phyloP scores from a whole-genome alignment of 371 early-diverging fungal genomes.

The Caulochytrium protostelioides region DNA sequence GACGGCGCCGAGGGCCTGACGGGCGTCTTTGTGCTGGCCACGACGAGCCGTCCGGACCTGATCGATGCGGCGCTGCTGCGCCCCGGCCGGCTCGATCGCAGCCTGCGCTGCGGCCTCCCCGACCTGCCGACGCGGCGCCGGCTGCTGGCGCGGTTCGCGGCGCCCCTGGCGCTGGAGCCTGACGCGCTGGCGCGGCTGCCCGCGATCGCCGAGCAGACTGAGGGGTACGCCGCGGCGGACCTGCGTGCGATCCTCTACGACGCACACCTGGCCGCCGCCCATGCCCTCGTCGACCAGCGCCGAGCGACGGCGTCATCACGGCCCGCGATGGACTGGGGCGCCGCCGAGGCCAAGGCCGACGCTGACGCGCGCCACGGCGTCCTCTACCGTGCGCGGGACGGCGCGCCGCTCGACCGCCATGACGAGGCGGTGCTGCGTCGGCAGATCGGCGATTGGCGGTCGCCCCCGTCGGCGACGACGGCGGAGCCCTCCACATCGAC shows the following conservation, averaged over 20 bases:
- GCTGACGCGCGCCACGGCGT: too few species aligned
- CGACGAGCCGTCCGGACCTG: constrained; percentile 47
- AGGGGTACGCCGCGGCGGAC: constrained; percentile 76
- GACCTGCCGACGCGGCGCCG: constrained; percentile 34
- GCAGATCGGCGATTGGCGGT: too few species aligned
- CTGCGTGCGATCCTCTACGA: constrained; percentile 77
- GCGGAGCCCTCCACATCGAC: too few species aligned
- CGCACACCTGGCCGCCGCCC: constrained; percentile 74
- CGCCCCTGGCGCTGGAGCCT: constrained; percentile 2
- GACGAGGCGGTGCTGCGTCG: too few species aligned
- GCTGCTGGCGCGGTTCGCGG: neutral
- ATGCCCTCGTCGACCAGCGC: constrained; percentile 30
- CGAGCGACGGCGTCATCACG: too few species aligned
- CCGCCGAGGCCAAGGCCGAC: constrained; percentile 19
- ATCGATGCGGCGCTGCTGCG: constrained; percentile 97
- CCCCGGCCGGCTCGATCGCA: constrained; percentile 97
- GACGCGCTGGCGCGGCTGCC: constrained; percentile 5
- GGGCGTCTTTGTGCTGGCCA: constrained; percentile 80
- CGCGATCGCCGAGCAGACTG: constrained; percentile 38
- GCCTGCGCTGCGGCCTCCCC: constrained; percentile 70
- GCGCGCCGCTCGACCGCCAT: too few species aligned
- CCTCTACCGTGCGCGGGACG: too few species aligned
- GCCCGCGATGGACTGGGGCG: constrained; percentile 26
- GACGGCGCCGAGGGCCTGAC: constrained; percentile 86
- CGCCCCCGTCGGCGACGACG: too few species aligned